Evolutionary conservation across 495 filamentous ascomycete species (phyloP).

Genomic region (Tuber borchii): DNA sequence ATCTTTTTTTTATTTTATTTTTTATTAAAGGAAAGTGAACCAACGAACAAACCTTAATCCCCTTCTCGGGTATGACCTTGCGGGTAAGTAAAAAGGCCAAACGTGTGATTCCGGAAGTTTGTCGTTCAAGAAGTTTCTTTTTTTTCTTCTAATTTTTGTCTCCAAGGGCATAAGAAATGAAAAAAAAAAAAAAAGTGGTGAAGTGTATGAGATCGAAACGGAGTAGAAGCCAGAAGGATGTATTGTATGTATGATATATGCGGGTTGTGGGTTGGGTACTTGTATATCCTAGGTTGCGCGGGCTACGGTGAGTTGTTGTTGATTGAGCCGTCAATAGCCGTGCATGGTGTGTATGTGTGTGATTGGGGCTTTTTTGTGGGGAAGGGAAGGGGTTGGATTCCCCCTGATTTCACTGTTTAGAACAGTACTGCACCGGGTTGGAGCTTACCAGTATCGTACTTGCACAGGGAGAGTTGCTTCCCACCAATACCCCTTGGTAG

Average conservation of each 20-base stretch:
- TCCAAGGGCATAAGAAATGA: not conserved
- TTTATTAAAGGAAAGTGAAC: not conserved
- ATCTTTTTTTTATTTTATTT: not conserved
- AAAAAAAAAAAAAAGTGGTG: not conserved
- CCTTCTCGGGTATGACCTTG: not conserved
- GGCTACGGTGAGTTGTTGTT: conserved; percentile 1
- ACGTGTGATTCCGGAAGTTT: not conserved
- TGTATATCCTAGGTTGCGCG: conserved; percentile 41
- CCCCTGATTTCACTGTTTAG: not conserved
- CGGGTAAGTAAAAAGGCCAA: not conserved
- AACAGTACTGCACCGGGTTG: not conserved
- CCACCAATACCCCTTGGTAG: not conserved
- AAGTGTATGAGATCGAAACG: conserved; percentile 2
- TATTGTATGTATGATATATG: conserved; percentile 10
- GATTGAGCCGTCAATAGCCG: conserved; percentile 2
- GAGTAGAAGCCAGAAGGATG: not conserved
- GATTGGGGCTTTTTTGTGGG: not conserved
- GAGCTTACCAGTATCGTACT: not conserved
- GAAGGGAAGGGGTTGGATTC: not conserved
- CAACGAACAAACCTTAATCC: not conserved
- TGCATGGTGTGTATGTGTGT: not conserved
- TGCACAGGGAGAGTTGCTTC: not conserved
- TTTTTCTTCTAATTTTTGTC: not conserved
- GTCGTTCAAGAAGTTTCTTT: not conserved
- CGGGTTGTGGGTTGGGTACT: conserved; percentile 19